Evolutionary conservation across 208 protist species (phyloP).

Genomic region (Trypanosoma lewisi): DNA sequence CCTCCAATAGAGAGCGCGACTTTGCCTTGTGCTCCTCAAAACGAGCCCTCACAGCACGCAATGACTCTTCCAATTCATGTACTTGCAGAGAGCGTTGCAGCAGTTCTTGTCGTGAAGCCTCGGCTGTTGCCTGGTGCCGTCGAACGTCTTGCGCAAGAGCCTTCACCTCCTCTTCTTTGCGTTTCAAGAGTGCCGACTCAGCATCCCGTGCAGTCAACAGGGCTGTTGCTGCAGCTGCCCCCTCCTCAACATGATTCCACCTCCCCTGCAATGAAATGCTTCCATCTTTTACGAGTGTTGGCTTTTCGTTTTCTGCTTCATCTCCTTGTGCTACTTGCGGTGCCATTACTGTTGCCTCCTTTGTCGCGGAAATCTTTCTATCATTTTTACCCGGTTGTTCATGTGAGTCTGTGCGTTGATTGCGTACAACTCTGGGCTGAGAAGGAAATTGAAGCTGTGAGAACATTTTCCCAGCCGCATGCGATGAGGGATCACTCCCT

Average conservation of each 20-base stretch:
- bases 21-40: conserved; percentile 30
- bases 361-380: background rate
- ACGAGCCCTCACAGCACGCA: conserved; percentile 8
- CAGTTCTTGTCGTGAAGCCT: conserved; percentile 33
- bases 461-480: background rate
- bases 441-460: background rate
- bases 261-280: background rate
- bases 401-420: background rate
- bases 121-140: conserved; percentile 27
- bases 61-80: conserved; percentile 21
- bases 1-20: conserved; percentile 21
- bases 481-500: background rate
- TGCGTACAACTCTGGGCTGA: background rate
- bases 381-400: background rate
- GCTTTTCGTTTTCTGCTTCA: too few species aligned
- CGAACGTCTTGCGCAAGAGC: conserved; percentile 19
- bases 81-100: conserved; percentile 15
- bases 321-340: too few species aligned
- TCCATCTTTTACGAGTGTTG: too few species aligned
- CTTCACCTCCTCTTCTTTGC: conserved; percentile 27
- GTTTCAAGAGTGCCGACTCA: background rate
- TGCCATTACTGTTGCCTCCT: background rate
- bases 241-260: conserved; percentile 12
- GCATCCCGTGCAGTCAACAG: conserved; percentile 5
- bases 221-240: background rate